Evolutionary conservation across 139 green algal species (phyloP), one percentile per base, ranked within the genome.

Genomic region (Volvox reticuliferus): DNA sequence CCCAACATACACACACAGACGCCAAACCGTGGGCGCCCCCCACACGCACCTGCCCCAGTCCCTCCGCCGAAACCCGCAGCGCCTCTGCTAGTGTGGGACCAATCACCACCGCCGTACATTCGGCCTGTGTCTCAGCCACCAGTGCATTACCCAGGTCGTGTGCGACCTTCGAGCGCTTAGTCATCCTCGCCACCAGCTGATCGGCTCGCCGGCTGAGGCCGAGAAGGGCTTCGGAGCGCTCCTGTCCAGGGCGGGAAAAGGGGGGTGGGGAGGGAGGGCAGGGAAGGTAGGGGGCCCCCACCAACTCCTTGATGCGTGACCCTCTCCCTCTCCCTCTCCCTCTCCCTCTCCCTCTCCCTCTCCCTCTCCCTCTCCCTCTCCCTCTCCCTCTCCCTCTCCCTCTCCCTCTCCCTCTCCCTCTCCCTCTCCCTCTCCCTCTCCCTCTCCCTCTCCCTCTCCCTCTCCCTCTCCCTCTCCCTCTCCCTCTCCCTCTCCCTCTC

Each of bases 161-260:
- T 32, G 26, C 44, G 18, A 55, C 37, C 44, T 21, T 73, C 22
- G 37, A 44, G 1, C 21, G 1, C 85, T 89, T 89, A 71, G 37
- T 21, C 18, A 13, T 19, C 26, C 71, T 50, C 0, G 30, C 19
- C 50, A 90, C 86, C 30, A 83, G 30, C 12, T 12, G 3, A 32
- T 90, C 86, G 0, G 86, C 86, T 13, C 9, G 5, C 1, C 86
- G 71, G 20, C 73, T 83, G 12, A 90, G 71, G 1, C 21, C 5
- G 20, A 83, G 20, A 35, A 90, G 86, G 1, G 67, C 71, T 14
- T 90, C 73, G 30, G 21, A 63, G 19, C 86, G 86, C 19, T 90
- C 86, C 71, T 89, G 84, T 9, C 21, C 24, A 5, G 65, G 65
- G 65, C 12, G 65, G 12, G 65, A 12, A 16, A 73, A 28, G 16